Evolutionary conservation across 495 filamentous ascomycete species (phyloP).

Genomic region (Barbatosphaeria neglecta): DNA sequence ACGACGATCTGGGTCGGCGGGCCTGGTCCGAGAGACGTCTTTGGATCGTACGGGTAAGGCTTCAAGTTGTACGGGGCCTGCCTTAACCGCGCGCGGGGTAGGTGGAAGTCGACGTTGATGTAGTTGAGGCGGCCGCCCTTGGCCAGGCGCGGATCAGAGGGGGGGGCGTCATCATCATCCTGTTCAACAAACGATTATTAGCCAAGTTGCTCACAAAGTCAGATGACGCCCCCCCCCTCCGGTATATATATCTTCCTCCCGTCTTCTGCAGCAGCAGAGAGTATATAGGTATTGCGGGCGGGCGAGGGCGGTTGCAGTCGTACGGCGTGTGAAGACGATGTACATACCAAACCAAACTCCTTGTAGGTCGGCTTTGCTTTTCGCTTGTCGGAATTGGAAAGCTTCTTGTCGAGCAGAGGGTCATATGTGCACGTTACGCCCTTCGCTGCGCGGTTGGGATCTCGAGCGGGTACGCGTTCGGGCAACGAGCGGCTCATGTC

Average conservation of each 20-base stretch:
- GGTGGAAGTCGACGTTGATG: constrained; percentile 53
- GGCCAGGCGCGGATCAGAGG: constrained; percentile 65
- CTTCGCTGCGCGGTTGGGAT: constrained; percentile 47
- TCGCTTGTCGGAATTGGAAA: constrained; percentile 50
- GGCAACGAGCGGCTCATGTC: constrained; percentile 26
- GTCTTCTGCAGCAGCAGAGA: constrained; percentile 1
- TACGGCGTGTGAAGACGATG: constrained; percentile 26
- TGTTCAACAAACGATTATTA: constrained; percentile 39
- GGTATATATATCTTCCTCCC: constrained; percentile 6
- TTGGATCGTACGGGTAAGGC: constrained; percentile 65
- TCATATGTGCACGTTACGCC: constrained; percentile 65
- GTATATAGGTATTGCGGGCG: constrained; percentile 4
- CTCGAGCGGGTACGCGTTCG: constrained; percentile 47
- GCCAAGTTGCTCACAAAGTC: constrained; percentile 35
- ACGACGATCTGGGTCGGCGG: constrained; percentile 84
- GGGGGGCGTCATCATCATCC: constrained; percentile 55
- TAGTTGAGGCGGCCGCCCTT: constrained; percentile 45
- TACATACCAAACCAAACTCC: constrained; percentile 57
- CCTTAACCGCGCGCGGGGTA: constrained; percentile 62
- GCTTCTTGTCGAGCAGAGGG: constrained; percentile 43
- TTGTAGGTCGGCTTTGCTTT: constrained; percentile 57
- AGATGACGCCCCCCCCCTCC: constrained; percentile 50
- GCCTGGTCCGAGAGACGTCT: constrained; percentile 74
- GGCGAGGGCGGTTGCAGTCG: too few relatives aligned
- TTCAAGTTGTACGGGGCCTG: constrained; percentile 65